Conservation (phyloP, 805 yeast species). For the Kluyveromyces siamensis region DNA sequence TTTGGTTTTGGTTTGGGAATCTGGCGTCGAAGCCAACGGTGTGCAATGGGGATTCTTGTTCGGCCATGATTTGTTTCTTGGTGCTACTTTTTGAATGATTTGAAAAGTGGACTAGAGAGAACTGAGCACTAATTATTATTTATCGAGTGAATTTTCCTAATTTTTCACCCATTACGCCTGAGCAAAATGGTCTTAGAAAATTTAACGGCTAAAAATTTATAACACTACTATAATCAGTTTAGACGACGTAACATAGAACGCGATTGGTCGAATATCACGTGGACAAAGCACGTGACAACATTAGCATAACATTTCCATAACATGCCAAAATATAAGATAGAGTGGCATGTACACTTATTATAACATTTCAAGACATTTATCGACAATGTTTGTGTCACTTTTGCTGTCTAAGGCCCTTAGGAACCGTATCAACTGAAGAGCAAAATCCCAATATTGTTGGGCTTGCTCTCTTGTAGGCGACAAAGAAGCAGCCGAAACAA, state of each 20-base stretch:
- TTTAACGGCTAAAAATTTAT: not conserved
- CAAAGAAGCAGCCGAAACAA: conserved; percentile 23
- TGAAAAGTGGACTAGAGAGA: not conserved
- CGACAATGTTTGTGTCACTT: conserved; percentile 17
- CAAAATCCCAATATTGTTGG: conserved; percentile 28
- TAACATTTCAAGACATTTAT: conserved; percentile 18
- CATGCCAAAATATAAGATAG: not conserved
- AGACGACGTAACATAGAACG: not conserved
- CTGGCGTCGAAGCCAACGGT: conserved; percentile 82
- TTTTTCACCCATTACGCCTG: not conserved
- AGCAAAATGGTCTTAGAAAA: not conserved
- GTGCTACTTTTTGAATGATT: not conserved
- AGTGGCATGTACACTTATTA: not conserved
- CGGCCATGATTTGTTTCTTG: conserved; percentile 8
- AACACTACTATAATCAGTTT: not conserved
- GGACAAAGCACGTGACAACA: not conserved
- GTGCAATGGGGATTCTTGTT: conserved; percentile 37
- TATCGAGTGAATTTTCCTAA: not conserved
- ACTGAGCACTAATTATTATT: not conserved
- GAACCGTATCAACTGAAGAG: conserved; percentile 25
- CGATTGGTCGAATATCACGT: conserved; percentile 13
- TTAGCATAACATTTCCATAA: not conserved
- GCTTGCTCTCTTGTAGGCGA: conserved; percentile 18
- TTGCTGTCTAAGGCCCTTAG: conserved; percentile 23
- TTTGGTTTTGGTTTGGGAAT: conserved; percentile 96